Conservation (phyloP, 1,284 basidiomycete species). For the Golubevia pallescens region DNA sequence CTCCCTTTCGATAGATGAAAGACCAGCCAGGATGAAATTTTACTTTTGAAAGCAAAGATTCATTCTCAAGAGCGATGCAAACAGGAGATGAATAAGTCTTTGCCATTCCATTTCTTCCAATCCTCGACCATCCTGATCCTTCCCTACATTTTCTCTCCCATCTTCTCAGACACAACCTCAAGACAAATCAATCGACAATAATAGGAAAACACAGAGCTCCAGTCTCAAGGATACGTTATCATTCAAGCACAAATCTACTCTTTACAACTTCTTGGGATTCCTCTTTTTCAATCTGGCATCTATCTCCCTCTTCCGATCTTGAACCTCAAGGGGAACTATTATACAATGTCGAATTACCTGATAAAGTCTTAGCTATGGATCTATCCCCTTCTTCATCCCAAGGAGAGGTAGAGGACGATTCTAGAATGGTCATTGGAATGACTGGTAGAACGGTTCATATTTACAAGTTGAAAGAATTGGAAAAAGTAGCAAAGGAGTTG, state of each 20-base stretch:
- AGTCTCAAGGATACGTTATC: slow-evolving; percentile 40
- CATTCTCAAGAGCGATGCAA: no score
- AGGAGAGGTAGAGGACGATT: slow-evolving; percentile 17
- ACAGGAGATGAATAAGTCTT: no score
- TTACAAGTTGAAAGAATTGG: slow-evolving; percentile 36
- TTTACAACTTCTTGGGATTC: slow-evolving; percentile 37
- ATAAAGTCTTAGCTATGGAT: slow-evolving; percentile 57
- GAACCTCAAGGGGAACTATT: slow-evolving; percentile 10
- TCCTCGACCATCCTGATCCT: neutral
- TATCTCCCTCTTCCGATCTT: neutral
- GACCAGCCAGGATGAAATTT: no score
- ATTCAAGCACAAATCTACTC: slow-evolving; percentile 24
- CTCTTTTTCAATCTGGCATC: slow-evolving; percentile 41
- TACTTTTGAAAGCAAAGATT: no score
- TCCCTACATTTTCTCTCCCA: neutral
- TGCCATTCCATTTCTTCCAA: no score
- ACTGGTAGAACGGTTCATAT: slow-evolving; percentile 36
- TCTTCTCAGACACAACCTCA: slow-evolving; percentile 28
- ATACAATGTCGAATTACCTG: slow-evolving; percentile 31
- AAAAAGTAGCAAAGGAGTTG: slow-evolving; percentile 3
- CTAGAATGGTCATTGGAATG: slow-evolving; percentile 49
- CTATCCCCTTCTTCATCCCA: slow-evolving; percentile 23
- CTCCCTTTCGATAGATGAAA: neutral
- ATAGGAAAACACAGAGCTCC: slow-evolving; percentile 50
- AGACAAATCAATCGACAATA: slow-evolving; percentile 32